Evolutionary conservation across 148 eudicot species (phyloP).

Genomic region (Cornus suecica): DNA sequence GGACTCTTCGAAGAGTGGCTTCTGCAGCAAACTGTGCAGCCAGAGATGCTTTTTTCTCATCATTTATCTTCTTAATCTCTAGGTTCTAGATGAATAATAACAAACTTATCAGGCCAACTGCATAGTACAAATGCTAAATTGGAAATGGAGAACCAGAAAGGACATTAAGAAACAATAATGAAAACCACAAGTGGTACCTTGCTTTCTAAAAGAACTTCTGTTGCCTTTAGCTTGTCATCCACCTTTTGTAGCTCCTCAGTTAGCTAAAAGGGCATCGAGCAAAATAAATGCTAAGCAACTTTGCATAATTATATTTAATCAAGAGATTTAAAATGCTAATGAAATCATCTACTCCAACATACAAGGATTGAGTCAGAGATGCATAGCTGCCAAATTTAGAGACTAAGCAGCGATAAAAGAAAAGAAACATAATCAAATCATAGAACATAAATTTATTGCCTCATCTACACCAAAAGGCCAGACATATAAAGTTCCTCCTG

Average conservation of each 20-base stretch:
- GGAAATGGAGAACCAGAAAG: not conserved
- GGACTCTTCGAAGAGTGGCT: conserved; percentile 97
- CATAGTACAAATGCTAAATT: conserved; percentile 4
- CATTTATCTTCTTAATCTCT: conserved; percentile 78
- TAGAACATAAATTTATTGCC: too few relatives aligned
- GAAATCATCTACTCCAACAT: not conserved
- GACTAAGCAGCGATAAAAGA: not conserved
- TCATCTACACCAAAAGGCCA: too few relatives aligned
- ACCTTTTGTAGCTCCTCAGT: conserved; percentile 70
- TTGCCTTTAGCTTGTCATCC: conserved; percentile 77
- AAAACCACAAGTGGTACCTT: conserved; percentile 49
- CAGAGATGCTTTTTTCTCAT: conserved; percentile 83
- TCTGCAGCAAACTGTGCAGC: conserved; percentile 99
- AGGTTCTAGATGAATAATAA: conserved; percentile 57
- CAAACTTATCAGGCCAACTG: conserved; percentile 11
- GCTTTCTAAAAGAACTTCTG: conserved; percentile 78
- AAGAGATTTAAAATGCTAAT: not conserved
- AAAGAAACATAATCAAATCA: not conserved
- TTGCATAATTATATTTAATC: not conserved
- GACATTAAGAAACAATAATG: not conserved
- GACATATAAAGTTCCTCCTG: too few relatives aligned
- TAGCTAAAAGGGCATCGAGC: conserved; percentile 39
- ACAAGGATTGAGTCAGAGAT: not conserved
- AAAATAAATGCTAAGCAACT: not conserved
- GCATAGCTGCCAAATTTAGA: not conserved